These are phyloP conservation scores for Mallotus nudiflorus DNA, from an alignment of 345 rosid genomes.

Conservation along the genomic window DNA sequence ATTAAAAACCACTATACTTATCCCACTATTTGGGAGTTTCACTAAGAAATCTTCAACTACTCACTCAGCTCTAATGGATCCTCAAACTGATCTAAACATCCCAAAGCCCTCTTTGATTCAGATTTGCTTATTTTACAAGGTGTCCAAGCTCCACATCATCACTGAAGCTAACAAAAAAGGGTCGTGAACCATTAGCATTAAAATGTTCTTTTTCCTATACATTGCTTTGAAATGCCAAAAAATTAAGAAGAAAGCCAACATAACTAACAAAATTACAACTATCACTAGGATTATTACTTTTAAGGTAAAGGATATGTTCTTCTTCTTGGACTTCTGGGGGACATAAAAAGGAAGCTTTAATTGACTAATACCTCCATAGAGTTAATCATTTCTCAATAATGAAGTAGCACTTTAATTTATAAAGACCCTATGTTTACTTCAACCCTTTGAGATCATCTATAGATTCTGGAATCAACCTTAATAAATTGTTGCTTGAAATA, in stretches of 20 bases:
- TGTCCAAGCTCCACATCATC: too few species aligned
- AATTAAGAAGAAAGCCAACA: not conserved
- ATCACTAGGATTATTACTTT: not conserved
- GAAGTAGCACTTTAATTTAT: not conserved
- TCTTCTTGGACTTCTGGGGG: not conserved
- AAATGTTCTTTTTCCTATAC: not conserved
- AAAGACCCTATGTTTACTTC: not conserved
- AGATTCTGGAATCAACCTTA: not conserved
- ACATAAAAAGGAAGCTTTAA: not conserved
- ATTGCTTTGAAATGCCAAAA: not conserved
- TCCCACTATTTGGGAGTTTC: too few species aligned
- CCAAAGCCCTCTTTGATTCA: too few species aligned
- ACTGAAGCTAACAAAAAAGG: too few species aligned
- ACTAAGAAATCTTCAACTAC: too few species aligned
- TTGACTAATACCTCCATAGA: not conserved
- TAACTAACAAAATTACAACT: not conserved
- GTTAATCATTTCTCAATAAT: not conserved
- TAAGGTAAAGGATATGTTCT: not conserved
- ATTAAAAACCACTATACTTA: too few species aligned
- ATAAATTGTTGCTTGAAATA: constrained; percentile 3
- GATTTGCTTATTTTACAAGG: too few species aligned
- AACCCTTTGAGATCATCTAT: not conserved
- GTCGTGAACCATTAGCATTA: too few species aligned
- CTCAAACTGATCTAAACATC: too few species aligned
- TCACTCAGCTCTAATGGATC: too few species aligned